A percentile compares a stretch with the other conserved stretches of the same genome.
phyloP scores from a whole-genome alignment of 192 early-diverging fungal genomes.

The Rhizophagus prolifer region DNA sequence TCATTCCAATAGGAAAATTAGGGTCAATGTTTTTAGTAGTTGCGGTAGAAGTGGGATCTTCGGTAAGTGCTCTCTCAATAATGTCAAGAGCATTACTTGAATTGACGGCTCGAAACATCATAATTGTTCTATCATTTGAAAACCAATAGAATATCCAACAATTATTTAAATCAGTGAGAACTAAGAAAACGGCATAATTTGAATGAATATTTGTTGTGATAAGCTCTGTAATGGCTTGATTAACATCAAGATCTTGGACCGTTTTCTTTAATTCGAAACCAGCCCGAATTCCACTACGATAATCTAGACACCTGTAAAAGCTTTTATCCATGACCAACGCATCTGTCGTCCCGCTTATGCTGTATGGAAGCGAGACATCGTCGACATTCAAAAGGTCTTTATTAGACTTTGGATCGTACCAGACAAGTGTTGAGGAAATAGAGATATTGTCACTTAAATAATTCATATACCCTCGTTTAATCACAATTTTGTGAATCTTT shows the following conservation, averaged over 20 bases:
- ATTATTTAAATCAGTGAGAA: constrained; percentile 26
- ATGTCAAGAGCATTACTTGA: constrained; percentile 11
- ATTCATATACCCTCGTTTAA: constrained; percentile 19
- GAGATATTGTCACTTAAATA: constrained; percentile 24
- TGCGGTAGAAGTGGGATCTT: constrained; percentile 9
- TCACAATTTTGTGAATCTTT: background rate
- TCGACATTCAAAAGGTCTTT: constrained; percentile 22
- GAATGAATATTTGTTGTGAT: constrained; percentile 25
- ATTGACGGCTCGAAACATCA: background rate
- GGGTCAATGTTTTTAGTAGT: constrained; percentile 12
- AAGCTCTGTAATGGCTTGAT: constrained; percentile 22
- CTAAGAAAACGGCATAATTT: constrained; percentile 16
- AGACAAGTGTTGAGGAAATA: constrained; percentile 4
- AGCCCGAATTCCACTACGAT: constrained; percentile 20
- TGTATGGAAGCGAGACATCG: constrained; percentile 11
- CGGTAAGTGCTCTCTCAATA: constrained; percentile 12
- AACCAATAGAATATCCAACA: constrained; percentile 23
- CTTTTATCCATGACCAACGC: background rate
- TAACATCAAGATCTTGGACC: constrained; percentile 12
- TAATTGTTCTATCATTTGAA: constrained; percentile 2
- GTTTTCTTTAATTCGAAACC: constrained; percentile 20
- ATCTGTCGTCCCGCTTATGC: constrained; percentile 14
- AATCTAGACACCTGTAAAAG: constrained; percentile 1
- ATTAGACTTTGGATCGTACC: constrained; percentile 20
- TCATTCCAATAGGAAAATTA: constrained; percentile 25